These are phyloP conservation scores for Cercophora newfieldiana DNA, from an alignment of 495 filamentous ascomycete species.

Conservation along the genomic window DNA sequence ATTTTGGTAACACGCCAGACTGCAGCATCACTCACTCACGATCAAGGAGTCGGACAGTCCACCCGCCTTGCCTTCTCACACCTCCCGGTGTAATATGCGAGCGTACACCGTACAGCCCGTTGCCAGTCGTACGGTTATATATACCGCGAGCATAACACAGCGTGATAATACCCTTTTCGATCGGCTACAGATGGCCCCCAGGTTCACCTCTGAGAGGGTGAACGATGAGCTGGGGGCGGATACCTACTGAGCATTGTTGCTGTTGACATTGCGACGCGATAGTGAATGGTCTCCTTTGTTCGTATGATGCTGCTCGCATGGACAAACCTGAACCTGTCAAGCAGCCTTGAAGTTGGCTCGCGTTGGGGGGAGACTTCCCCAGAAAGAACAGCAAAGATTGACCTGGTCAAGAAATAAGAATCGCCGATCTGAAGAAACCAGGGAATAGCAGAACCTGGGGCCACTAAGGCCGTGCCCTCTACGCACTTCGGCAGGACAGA, in stretches of 20 bases:
- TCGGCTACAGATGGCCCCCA: neutral
- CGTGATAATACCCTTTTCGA: neutral
- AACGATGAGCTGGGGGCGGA: neutral
- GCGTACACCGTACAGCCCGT: neutral
- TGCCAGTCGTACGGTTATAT: neutral
- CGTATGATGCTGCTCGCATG: neutral
- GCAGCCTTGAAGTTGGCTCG: too few species aligned
- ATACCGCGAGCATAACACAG: neutral
- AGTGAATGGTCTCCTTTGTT: neutral
- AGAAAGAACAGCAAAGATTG: too few species aligned
- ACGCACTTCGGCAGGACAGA: neutral
- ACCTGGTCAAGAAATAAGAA: neutral
- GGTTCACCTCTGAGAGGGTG: neutral
- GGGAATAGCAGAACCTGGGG: neutral
- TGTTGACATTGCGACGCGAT: neutral
- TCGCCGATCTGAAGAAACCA: neutral
- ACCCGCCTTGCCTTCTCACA: neutral
- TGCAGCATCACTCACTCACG: neutral
- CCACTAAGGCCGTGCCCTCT: neutral
- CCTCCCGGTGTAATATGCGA: neutral
- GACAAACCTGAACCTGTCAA: neutral
- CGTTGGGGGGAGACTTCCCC: too few species aligned
- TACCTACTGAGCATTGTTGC: too few species aligned
- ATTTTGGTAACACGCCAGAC: neutral
- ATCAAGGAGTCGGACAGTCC: neutral